Base-by-base conservation (phyloP, 2,329 filamentous ascomycete species). In the Claviceps humidiphila region DNA sequence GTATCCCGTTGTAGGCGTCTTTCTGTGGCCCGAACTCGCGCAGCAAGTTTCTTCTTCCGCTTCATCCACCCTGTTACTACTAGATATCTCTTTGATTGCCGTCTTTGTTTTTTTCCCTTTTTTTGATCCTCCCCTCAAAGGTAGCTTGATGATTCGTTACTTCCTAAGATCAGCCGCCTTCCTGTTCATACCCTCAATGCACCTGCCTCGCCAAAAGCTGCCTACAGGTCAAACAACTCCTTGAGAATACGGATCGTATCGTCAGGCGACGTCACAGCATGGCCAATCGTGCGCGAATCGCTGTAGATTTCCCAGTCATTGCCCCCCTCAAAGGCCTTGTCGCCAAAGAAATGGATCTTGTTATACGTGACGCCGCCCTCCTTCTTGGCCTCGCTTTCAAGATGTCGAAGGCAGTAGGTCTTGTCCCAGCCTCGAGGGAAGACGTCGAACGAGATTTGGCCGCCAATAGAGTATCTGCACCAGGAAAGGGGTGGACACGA, bases 401-500 rank as follows among this genome's bases (percentile, higher is more conserved):
- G 75, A 70, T 96, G 90, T 61, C 80, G 75, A 59, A 97, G 76
- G 74, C 90, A 96, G 78, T 95, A 98, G 9, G 88, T 95, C 82
- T 97, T 98, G 74, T 98, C 93, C 93, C 93, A 98, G 64, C 93
- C 93, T 2, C 75, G 80, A 58, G 93, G 93, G 78, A 98, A 98
- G 63, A 97, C 87, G 66, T 98, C 93, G 69, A 98, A 98, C 55
- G 90, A 96, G 71, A 98, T 96, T 67, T 96, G 89, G 51, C 93
- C 93, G 61, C 93, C 93, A 62, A 98, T 95, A 57, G 89, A 91
- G 76, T 85, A 96, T 54, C 87, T 90, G 47, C 11, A 4, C 2
- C 40, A 34, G 11, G 2, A 34, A 34, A 34, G 9, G 30, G 3
- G 30, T 34, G 30, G 30, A 34, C 30, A 11, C 11, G 30, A 34